Base-by-base conservation (phyloP, 768 basidiomycete genomes). In the Mycena vulgaris region DNA sequence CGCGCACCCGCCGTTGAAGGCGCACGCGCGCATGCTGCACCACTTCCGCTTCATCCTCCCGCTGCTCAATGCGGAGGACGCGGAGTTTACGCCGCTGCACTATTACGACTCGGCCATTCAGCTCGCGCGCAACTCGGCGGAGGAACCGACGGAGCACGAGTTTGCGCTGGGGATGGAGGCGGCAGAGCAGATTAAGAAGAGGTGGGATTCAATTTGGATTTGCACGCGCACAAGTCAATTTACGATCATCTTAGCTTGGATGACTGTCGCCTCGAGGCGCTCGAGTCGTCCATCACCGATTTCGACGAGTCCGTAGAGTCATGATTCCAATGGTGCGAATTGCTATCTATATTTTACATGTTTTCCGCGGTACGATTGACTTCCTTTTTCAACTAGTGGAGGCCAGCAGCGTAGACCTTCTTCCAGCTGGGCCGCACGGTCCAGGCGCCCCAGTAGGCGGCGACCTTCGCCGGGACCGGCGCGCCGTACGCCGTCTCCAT, bases 41-140 rank as follows among this genome's bases (percentile, higher is more conserved):
- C 93, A 95, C 77, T 93, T 94, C 76, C 90, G 93, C 48, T 93
- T 92, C 80, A 86, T 95, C 39, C 80, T 88, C 4, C 93, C 93
- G 0, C 84, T 95, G 65, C 89, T 84, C 64, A 84, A 79, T 47
- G 82, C 77, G 65, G 89, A 92, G 68, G 89, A 89, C 31, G 87
- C 90, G 51, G 90, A 90, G n/a, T 79, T 93, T 53, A 88, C 93
- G 17, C 84, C 89, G 0, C 78, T 95, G 63, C 92, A 94, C 78
- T 91, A 91, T 74, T 95, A 93, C 75, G 93, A 95, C 75, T 89
- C 92, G 55, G 91, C 89, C 0, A 86, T 95, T 56, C 93, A 95
- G 77, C 83, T 93, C 14, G 93, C 89, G 28, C 86, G 92, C 23
- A 89, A 90, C 58, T 86, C 88, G 2, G 82, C 83, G 5, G 79